Percentiles rank a stretch among this genome's conserved stretches.
phyloP scores from a whole-genome alignment of 352 stramenopile species.

The Pythium scleroteichum region DNA sequence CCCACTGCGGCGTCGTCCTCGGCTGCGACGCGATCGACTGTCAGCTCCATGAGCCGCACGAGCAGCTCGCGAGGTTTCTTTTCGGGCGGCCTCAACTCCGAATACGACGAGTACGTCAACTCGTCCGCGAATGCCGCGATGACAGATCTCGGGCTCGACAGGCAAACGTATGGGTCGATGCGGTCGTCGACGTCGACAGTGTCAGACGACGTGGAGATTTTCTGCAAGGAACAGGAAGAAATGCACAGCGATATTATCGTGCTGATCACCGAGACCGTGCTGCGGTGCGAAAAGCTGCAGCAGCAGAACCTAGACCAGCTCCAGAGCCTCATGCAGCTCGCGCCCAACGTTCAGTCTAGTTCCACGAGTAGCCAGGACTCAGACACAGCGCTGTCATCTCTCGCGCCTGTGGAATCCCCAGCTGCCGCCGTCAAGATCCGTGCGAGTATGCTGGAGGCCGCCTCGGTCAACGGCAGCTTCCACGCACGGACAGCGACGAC shows the following conservation, averaged over 20 bases:
- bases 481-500: conserved; percentile 15
- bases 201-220: conserved; percentile 78
- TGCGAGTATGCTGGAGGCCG: conserved; percentile 16
- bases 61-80: conserved; percentile 28
- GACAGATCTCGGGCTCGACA: conserved; percentile 28
- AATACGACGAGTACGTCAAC: conserved; percentile 18
- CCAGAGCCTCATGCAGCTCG: conserved; percentile 81
- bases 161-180: conserved; percentile 45
- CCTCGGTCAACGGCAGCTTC: conserved; percentile 5
- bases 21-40: conserved; percentile 14
- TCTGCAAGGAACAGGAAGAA: conserved; percentile 80
- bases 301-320: conserved; percentile 84
- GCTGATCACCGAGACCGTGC: conserved; percentile 78
- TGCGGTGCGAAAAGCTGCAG: conserved; percentile 79
- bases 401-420: conserved; percentile 30
- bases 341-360: conserved; percentile 31
- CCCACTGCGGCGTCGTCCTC: conserved; percentile 28
- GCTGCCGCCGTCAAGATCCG: conserved; percentile 25
- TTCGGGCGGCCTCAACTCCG: conserved; percentile 2
- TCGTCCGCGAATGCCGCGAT: conserved; percentile 12
- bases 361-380: conserved; percentile 19
- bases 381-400: conserved; percentile 17
- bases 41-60: conserved; percentile 12
- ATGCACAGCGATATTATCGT: conserved; percentile 85
- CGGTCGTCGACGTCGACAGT: conserved; percentile 58